phyloP scores from a whole-genome alignment of 2,329 filamentous ascomycete genomes.

The Phoma sp. region DNA sequence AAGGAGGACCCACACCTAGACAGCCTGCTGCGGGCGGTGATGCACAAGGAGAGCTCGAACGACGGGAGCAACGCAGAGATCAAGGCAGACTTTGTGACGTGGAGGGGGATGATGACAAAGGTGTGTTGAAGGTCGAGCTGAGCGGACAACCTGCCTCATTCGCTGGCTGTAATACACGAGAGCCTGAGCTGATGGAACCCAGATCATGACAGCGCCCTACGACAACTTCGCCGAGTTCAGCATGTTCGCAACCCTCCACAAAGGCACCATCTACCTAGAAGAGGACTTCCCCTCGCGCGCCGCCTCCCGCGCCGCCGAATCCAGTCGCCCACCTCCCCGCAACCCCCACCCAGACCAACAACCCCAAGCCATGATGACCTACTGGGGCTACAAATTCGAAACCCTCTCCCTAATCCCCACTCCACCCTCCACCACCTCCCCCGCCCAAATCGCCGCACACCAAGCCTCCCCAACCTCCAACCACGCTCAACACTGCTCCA shows the following conservation, averaged over 20 bases:
- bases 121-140: conserved; percentile 61
- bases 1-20: conserved; percentile 85
- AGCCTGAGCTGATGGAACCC: background rate
- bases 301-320: conserved; percentile 60
- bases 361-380: conserved; percentile 84
- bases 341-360: conserved; percentile 58
- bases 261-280: conserved; percentile 84
- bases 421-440: conserved; percentile 78
- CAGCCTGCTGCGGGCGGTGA: conserved; percentile 77
- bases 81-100: conserved; percentile 83
- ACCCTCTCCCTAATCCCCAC: conserved; percentile 76
- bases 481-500: conserved; percentile 91
- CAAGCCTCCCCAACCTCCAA: conserved; percentile 79
- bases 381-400: conserved; percentile 99
- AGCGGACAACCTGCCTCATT: too few species aligned
- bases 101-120: conserved; percentile 99
- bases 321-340: conserved; percentile 28
- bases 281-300: conserved; percentile 81
- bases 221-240: conserved; percentile 83
- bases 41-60: conserved; percentile 72
- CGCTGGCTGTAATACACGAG: too few species aligned
- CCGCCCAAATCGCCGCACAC: conserved; percentile 79
- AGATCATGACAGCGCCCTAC: conserved; percentile 88
- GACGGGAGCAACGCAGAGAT: conserved; percentile 60
- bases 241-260: conserved; percentile 92